These are phyloP conservation scores for Aspergillus sp. DNA, from an alignment of 2,329 filamentous ascomycete species.

Conservation along the genomic window DNA sequence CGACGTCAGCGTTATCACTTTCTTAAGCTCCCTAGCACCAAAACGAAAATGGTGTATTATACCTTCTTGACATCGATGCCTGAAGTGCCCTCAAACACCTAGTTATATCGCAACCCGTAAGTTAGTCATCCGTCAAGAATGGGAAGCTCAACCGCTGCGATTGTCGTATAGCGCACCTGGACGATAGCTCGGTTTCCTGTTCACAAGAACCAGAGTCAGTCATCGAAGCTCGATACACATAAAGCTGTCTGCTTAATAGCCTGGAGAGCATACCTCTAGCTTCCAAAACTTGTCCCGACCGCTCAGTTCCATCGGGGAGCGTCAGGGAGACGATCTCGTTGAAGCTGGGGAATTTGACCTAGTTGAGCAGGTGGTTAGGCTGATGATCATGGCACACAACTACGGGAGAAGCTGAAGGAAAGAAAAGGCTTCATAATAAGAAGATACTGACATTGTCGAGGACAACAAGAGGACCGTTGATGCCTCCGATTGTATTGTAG, in stretches of 20 bases:
- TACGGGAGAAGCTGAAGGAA: neutral
- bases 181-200: constrained; percentile 90
- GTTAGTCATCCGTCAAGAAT: constrained; percentile 21
- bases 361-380: constrained; percentile 21
- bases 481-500: constrained; percentile 97
- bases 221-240: neutral
- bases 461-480: constrained; percentile 97
- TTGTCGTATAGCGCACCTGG: constrained; percentile 62
- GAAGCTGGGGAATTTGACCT: constrained; percentile 97
- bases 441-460: constrained; percentile 79
- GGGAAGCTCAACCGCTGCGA: constrained; percentile 12
- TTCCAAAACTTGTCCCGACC: constrained; percentile 94
- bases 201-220: constrained; percentile 20
- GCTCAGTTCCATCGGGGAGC: constrained; percentile 88
- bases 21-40: constrained; percentile 9
- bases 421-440: neutral
- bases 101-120: constrained; percentile 25
- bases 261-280: constrained; percentile 70
- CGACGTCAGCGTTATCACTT: constrained; percentile 14
- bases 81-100: constrained; percentile 96
- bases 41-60: constrained; percentile 17
- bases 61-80: constrained; percentile 99
- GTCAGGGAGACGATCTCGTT: constrained; percentile 98
- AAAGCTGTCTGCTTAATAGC: neutral
- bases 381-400: neutral